Conservation (phyloP, 345 rosid species). For the Gossypioides kirkii region DNA sequence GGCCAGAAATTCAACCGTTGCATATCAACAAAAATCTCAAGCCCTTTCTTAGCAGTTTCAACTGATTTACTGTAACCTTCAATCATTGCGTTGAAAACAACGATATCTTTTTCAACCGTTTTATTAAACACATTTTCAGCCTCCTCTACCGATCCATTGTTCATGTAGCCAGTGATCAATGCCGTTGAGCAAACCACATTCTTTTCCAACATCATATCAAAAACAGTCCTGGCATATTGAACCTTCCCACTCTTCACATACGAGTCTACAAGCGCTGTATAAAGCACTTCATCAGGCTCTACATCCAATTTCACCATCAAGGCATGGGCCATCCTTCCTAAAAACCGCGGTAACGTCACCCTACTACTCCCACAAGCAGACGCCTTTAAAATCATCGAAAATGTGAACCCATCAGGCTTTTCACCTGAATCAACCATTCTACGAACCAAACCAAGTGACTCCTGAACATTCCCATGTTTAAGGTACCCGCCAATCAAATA, state of each 20-base stretch:
- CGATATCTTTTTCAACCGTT: conserved; percentile 57
- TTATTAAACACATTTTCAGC: conserved; percentile 50
- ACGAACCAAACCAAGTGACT: conserved; percentile 39
- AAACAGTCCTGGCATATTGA: conserved; percentile 60
- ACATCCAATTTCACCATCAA: conserved; percentile 48
- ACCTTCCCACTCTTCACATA: conserved; percentile 65
- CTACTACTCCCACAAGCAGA: conserved; percentile 33
- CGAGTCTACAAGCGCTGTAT: conserved; percentile 68
- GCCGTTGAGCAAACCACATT: conserved; percentile 81
- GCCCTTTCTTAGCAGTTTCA: conserved; percentile 49
- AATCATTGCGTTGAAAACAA: conserved; percentile 88
- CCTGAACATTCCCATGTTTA: conserved; percentile 38
- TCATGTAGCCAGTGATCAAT: conserved; percentile 88
- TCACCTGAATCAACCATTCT: conserved; percentile 48
- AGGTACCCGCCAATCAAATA: conserved; percentile 68
- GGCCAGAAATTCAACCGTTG: conserved; percentile 58
- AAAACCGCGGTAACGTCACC: conserved; percentile 24
- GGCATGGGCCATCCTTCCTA: conserved; percentile 54
- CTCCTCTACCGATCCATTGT: conserved; percentile 42
- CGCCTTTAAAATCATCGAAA: conserved; percentile 81
- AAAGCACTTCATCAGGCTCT: conserved; percentile 67
- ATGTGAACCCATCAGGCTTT: conserved; percentile 66
- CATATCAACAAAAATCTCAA: conserved; percentile 57
- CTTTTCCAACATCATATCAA: conserved; percentile 58
- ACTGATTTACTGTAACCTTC: conserved; percentile 77